Evolutionary conservation across 2,329 filamentous ascomycete genomes (phyloP), one percentile per base, ranked within the genome.

Genomic region (Colletotrichum agaves): DNA sequence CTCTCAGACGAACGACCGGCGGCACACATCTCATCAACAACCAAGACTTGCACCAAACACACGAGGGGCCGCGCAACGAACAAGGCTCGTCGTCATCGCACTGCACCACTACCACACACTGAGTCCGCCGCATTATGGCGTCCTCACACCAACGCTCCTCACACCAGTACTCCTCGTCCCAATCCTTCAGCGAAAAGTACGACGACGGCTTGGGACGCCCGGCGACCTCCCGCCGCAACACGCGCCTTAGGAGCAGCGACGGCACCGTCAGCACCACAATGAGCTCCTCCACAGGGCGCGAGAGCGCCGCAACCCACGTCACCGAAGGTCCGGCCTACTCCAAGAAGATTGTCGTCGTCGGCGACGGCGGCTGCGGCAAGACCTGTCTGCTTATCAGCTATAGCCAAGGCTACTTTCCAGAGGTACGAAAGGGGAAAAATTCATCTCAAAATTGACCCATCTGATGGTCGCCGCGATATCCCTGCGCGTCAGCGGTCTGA

Each of bases 291-390:
- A 91, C 89, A 56, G 91, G 91, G 74, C 87, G 90, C 76, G 90
- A 94, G 79, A 94, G 92, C 53, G 88, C 92, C 67, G 90, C 87
- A 69, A 98, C 95, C 60, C 90, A 93, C 79, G 88, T 95, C 80
- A 98, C 95, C 56, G 93, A 97, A 77, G 93, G 92, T 23, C 94
- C 95, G 4, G 88, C 93, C 64, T 98, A 96, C 82, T 98, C 95
- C 73, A 99, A 99, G 86, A 99, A 99, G 87, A 96, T 99, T 78
- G 96, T 99, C 49, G 96, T 99, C 58, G 96, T 99, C 50, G 96
- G 96, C 70, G 96, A 99, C 80, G 96, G 96, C 74, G 96, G 96
- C 70, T 99, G 96, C 81, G 96, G 96, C 75, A 99, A 99, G 89
- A 99, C 96, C 8, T 99, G 96, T 84, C 85, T 99, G 73, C 85